Evolutionary conservation across 108 stramenopile genomes (phyloP).

Genomic region (Cylindrotheca fusiformis): DNA sequence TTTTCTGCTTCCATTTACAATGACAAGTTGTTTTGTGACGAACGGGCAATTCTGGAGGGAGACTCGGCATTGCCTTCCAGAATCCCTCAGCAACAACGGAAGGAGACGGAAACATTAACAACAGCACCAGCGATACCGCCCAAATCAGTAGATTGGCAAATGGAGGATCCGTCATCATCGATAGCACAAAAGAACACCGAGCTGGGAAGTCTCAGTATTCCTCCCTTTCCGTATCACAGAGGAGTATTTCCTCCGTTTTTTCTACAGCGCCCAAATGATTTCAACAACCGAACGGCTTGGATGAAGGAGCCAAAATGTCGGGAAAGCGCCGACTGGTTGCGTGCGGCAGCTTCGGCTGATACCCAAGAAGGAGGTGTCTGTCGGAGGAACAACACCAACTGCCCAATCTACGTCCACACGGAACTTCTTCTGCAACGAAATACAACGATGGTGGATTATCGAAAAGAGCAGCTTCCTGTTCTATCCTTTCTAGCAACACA

Average conservation of each 20-base stretch:
- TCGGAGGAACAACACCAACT: neutral
- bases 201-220: neutral
- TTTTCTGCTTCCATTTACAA: neutral
- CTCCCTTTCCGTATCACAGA: neutral
- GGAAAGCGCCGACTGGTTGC: neutral
- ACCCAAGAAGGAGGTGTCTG: constrained; percentile 3
- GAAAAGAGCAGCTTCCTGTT: constrained; percentile 4
- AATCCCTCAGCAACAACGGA: neutral
- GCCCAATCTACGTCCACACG: constrained; percentile 4
- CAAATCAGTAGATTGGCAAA: neutral
- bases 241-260: neutral
- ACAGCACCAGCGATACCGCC: neutral
- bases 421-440: neutral
- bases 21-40: neutral
- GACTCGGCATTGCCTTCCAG: neutral
- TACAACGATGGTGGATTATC: neutral
- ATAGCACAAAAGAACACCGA: neutral
- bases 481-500: constrained; percentile 5
- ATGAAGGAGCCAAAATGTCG: constrained; percentile 1
- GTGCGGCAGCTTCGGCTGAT: neutral
- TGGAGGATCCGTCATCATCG: neutral
- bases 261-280: neutral
- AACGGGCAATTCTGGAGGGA: neutral
- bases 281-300: neutral
- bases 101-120: neutral